Conservation (phyloP, 768 basidiomycete genomes). For the Panaeolus cyanescens region DNA sequence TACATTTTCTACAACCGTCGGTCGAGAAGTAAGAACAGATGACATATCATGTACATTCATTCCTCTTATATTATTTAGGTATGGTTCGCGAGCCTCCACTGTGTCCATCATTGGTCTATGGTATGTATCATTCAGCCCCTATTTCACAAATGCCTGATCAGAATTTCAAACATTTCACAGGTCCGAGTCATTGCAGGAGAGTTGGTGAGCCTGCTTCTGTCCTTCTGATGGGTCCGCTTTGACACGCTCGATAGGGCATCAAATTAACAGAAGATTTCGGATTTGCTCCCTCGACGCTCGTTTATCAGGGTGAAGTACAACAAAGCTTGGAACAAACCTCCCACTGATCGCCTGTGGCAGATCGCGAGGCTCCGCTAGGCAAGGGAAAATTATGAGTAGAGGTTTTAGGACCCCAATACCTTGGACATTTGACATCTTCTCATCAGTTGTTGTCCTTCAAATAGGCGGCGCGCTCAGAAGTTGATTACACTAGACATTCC, state of each 20-base stretch:
- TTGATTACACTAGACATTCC: too few relatives aligned
- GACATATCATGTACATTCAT: background rate
- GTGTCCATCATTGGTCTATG: conserved; percentile 93
- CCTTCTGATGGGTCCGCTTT: conserved; percentile 5
- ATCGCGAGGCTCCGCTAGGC: conserved; percentile 58
- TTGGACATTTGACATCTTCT: too few relatives aligned
- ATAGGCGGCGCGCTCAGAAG: too few relatives aligned
- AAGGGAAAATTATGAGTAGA: conserved; percentile 58
- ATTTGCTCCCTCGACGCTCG: conserved; percentile 82
- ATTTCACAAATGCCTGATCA: conserved; percentile 3
- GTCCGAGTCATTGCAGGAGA: conserved; percentile 85
- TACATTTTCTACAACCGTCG: conserved; percentile 76
- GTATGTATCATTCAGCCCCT: conserved; percentile 42
- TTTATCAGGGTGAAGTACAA: conserved; percentile 58
- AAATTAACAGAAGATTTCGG: conserved; percentile 76
- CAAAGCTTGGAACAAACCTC: conserved; percentile 3
- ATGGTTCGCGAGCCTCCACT: conserved; percentile 86
- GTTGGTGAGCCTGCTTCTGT: conserved; percentile 48
- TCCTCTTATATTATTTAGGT: conserved; percentile 42
- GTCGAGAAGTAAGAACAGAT: conserved; percentile 62
- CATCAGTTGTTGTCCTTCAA: too few relatives aligned
- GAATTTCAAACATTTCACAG: conserved; percentile 34
- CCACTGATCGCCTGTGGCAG: conserved; percentile 25
- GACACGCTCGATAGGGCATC: conserved; percentile 49
- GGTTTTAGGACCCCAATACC: too few relatives aligned